A percentile compares a stretch with the other conserved stretches of the same genome.
These are phyloP conservation scores for Diaporthe caulivora DNA, from an alignment of 2,329 filamentous ascomycete species.

Conservation along the genomic window DNA sequence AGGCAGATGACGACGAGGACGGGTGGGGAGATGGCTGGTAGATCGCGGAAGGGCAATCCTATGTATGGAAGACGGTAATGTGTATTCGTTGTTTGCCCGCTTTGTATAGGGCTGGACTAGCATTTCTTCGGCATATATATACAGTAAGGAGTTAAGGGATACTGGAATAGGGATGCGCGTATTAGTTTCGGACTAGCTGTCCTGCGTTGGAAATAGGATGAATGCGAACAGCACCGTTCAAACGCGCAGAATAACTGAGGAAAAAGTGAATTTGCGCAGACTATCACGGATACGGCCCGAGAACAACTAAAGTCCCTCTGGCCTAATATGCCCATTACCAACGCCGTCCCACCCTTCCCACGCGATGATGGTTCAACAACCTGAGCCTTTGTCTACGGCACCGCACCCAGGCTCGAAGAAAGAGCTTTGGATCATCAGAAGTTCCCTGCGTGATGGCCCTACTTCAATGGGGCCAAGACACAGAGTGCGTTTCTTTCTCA, in stretches of 20 bases:
- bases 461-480: background rate
- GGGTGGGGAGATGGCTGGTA: constrained; percentile 78
- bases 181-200: constrained; percentile 1
- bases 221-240: background rate
- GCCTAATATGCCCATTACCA: constrained; percentile 13
- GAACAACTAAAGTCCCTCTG: background rate
- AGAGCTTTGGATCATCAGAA: background rate
- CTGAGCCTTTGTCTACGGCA: background rate
- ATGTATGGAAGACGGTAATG: constrained; percentile 7
- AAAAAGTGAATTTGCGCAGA: constrained; percentile 7
- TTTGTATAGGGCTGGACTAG: background rate
- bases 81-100: constrained; percentile 25
- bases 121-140: constrained; percentile 23
- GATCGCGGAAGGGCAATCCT: background rate
- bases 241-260: background rate
- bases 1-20: constrained; percentile 64
- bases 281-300: background rate
- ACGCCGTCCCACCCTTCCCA: constrained; percentile 17
- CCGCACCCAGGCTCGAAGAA: background rate
- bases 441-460: background rate
- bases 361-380: background rate
- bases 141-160: constrained; percentile 32
- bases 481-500: background rate
- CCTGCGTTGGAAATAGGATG: background rate
- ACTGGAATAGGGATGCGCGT: constrained; percentile 1